Percentiles rank a stretch among this genome's conserved stretches.
phyloP scores from a whole-genome alignment of 73 alveolate genomes.

The Durusdinium trenchii region DNA sequence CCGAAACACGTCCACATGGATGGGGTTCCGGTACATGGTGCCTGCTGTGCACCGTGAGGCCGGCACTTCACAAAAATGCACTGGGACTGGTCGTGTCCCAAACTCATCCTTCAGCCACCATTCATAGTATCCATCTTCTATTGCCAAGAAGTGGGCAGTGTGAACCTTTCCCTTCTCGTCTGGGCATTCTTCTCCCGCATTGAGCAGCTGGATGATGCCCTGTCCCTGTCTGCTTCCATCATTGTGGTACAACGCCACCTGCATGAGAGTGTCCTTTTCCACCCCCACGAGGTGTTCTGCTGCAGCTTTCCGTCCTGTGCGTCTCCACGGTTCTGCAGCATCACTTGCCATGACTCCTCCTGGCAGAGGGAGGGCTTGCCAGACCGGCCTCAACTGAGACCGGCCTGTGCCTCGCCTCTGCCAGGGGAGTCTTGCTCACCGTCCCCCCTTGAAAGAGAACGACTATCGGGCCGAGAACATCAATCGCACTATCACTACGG shows the following conservation, averaged over 20 bases:
- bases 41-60: neutral
- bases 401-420: too few species aligned
- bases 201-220: neutral
- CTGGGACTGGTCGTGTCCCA: neutral
- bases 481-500: too few species aligned
- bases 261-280: neutral
- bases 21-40: neutral
- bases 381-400: too few species aligned
- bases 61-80: neutral
- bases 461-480: too few species aligned
- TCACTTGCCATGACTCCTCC: too few species aligned
- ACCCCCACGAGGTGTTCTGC: neutral
- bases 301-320: neutral
- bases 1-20: neutral
- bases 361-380: too few species aligned
- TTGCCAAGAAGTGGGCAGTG: neutral
- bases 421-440: too few species aligned
- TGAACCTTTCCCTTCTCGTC: neutral
- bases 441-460: too few species aligned
- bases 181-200: neutral
- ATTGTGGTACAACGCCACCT: neutral
- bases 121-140: neutral
- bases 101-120: neutral
- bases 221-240: neutral
- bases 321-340: neutral